A percentile compares a stretch with the other conserved stretches of the same genome.
These are phyloP conservation scores for Neocatenulostroma microsporum DNA, from an alignment of 2,329 filamentous ascomycete species.

Conservation along the genomic window DNA sequence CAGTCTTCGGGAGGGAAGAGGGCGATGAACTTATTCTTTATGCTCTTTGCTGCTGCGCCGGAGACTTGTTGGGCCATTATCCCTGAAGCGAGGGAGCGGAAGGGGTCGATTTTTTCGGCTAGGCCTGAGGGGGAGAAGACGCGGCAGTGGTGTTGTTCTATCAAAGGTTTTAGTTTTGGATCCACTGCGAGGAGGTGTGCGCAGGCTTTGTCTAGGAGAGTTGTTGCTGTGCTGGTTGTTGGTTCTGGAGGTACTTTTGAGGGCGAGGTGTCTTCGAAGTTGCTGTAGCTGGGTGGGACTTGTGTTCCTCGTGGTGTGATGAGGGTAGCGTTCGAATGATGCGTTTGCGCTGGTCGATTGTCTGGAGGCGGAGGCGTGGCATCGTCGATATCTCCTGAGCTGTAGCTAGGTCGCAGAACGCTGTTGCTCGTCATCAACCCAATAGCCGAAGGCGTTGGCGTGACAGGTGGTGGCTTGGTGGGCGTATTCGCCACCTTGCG, in stretches of 20 bases:
- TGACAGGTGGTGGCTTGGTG: conserved; percentile 32
- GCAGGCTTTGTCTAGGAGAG: conserved; percentile 66
- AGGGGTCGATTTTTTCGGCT: conserved; percentile 81
- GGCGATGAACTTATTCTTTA: conserved; percentile 74
- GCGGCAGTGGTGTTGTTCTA: conserved; percentile 67
- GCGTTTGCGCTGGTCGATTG: conserved; percentile 54
- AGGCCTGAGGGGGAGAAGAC: conserved; percentile 76
- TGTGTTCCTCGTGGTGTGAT: conserved; percentile 64
- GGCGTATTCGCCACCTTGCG: conserved; percentile 19
- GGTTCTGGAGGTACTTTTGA: conserved; percentile 29
- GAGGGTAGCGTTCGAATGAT: conserved; percentile 60
- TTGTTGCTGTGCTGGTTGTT: conserved; percentile 32
- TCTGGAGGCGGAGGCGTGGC: conserved; percentile 21
- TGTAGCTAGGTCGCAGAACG: conserved; percentile 26
- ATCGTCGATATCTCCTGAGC: conserved; percentile 35
- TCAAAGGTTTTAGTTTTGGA: conserved; percentile 59
- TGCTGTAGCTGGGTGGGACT: conserved; percentile 45
- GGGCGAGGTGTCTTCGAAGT: conserved; percentile 31
- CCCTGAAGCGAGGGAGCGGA: conserved; percentile 70
- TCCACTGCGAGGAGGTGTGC: conserved; percentile 68
- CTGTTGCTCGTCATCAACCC: conserved; percentile 37
- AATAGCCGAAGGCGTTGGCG: conserved; percentile 45
- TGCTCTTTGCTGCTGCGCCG: conserved; percentile 79
- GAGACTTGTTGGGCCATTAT: conserved; percentile 98
- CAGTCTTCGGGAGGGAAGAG: conserved; percentile 50